A percentile compares a stretch with the other conserved stretches of the same genome.
Evolutionary conservation across 202 grass and related monocot genomes (phyloP).

Genomic region (Panicum virgatum): DNA sequence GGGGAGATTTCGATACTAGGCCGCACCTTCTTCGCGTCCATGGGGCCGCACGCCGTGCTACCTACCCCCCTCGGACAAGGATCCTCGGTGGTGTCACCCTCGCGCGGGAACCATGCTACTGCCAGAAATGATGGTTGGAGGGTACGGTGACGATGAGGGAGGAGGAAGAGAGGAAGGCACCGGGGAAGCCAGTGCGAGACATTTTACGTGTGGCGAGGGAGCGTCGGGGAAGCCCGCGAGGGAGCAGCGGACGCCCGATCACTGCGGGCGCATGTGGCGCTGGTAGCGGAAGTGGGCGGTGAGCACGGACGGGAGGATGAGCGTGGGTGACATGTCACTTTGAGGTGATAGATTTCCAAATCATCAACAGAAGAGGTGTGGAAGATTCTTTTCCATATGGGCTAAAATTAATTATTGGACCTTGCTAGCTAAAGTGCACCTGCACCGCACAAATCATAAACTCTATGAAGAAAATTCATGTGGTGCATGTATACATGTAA

Average conservation of each 20-base stretch:
- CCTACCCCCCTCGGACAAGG: not conserved
- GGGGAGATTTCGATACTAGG: not conserved
- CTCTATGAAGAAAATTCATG: no score
- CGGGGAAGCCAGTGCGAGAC: not conserved
- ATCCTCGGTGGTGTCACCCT: not conserved
- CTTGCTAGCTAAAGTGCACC: no score
- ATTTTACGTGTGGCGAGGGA: conserved; percentile 8
- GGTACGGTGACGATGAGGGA: not conserved
- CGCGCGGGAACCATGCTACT: not conserved
- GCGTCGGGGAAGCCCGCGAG: not conserved
- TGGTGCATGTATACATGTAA: no score
- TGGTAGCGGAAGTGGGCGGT: not conserved
- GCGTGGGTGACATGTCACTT: no score
- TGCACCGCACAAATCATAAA: no score
- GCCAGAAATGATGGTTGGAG: not conserved
- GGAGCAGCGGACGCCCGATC: conserved; percentile 42
- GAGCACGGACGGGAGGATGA: no score
- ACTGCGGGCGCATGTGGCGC: conserved; percentile 23
- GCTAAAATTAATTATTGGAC: no score
- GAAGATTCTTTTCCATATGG: no score
- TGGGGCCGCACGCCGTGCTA: not conserved
- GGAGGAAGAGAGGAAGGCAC: not conserved
- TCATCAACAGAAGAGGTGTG: no score
- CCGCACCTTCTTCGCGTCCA: conserved; percentile 42
- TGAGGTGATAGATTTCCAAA: no score